These are phyloP conservation scores for Populus alba DNA, from an alignment of 345 rosid genomes.

Conservation along the genomic window DNA sequence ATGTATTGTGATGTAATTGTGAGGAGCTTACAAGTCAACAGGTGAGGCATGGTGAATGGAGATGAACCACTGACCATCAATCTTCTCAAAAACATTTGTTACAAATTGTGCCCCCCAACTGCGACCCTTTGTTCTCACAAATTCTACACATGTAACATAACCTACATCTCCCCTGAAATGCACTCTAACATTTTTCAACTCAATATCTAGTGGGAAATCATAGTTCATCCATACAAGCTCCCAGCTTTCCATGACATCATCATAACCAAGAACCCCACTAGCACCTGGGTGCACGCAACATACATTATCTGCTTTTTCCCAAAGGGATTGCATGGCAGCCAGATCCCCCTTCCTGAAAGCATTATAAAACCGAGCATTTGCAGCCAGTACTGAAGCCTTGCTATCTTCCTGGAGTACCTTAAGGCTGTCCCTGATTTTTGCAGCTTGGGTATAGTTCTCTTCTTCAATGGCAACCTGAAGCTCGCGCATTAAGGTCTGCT, in stretches of 20 bases:
- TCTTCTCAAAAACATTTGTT: conserved; percentile 79
- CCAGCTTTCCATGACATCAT: conserved; percentile 88
- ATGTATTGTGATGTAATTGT: neutral
- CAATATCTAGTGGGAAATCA: conserved; percentile 76
- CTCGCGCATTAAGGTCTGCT: conserved; percentile 57
- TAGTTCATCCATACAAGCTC: conserved; percentile 87
- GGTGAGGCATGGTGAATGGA: conserved; percentile 92
- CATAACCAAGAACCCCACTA: conserved; percentile 72
- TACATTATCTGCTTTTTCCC: conserved; percentile 59
- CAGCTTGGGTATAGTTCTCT: conserved; percentile 84
- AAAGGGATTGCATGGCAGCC: conserved; percentile 62
- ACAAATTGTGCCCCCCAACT: conserved; percentile 97
- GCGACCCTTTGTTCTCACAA: conserved; percentile 80
- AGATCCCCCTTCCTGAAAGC: conserved; percentile 74
- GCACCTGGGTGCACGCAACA: conserved; percentile 93
- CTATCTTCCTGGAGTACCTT: conserved; percentile 61
- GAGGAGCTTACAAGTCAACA: conserved; percentile 52
- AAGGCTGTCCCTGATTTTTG: conserved; percentile 71
- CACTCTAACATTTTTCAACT: conserved; percentile 58
- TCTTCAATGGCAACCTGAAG: conserved; percentile 66
- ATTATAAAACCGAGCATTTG: conserved; percentile 73
- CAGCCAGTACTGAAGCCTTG: conserved; percentile 57
- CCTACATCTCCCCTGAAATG: conserved; percentile 80
- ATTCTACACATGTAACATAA: conserved; percentile 75
- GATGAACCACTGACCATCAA: conserved; percentile 70